Evolutionary conservation across 2,329 filamentous ascomycete species (phyloP).

Genomic region (Paecilomyces niveus): DNA sequence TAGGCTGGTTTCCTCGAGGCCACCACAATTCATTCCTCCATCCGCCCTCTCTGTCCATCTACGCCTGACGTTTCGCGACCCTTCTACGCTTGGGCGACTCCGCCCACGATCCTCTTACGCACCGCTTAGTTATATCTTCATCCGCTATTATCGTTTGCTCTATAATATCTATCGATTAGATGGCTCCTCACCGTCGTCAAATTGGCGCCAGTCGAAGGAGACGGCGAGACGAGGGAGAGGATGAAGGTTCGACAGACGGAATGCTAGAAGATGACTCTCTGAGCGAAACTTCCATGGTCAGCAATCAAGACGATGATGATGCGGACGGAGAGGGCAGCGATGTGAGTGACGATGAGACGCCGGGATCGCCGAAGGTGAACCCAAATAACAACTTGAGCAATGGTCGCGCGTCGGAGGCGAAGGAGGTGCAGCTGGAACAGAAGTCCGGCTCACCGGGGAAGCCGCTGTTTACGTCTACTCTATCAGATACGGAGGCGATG

Average conservation of each 20-base stretch:
- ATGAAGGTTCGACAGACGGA: constrained; percentile 42
- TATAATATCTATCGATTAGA: constrained; percentile 12
- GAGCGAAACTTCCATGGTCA: constrained; percentile 54
- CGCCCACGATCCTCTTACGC: not conserved
- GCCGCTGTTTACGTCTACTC: constrained; percentile 28
- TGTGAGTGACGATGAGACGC: constrained; percentile 45
- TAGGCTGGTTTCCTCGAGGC: constrained; percentile 14
- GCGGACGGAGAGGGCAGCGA: constrained; percentile 54
- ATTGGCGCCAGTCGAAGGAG: constrained; percentile 40
- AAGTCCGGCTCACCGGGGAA: constrained; percentile 28
- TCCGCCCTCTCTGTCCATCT: constrained; percentile 1
- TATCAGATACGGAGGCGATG: constrained; percentile 55
- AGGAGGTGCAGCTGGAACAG: constrained; percentile 21
- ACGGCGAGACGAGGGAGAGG: constrained; percentile 43
- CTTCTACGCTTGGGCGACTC: not conserved
- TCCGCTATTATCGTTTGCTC: constrained; percentile 1
- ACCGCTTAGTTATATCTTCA: not conserved
- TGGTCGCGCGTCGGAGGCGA: constrained; percentile 20
- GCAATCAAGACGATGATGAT: constrained; percentile 52
- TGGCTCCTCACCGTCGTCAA: constrained; percentile 37
- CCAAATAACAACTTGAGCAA: constrained; percentile 18
- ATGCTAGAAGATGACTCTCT: constrained; percentile 55
- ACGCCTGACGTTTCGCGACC: not conserved
- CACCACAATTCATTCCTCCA: constrained; percentile 4
- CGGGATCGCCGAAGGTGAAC: constrained; percentile 15